Conservation (phyloP, 1,284 basidiomycete genomes). For the Schizopora paradoxa region DNA sequence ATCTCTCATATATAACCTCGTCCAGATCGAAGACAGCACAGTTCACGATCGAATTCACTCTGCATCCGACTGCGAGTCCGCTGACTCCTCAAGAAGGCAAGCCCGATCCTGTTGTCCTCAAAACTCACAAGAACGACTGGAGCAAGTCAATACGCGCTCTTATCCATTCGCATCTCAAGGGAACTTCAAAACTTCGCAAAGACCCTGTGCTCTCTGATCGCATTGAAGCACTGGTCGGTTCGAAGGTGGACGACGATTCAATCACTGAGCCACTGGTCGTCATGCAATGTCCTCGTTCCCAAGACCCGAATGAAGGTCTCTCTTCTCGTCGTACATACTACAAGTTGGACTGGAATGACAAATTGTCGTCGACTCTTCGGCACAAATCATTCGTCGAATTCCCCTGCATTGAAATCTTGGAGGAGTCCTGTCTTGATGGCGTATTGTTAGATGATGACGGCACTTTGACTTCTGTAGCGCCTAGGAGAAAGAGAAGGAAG, state of each 20-base stretch:
- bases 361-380: constrained; percentile 46
- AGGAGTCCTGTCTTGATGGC: constrained; percentile 52
- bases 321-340: constrained; percentile 44
- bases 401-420: constrained; percentile 72
- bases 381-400: constrained; percentile 74
- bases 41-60: constrained; percentile 68
- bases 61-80: constrained; percentile 45
- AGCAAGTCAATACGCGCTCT: constrained; percentile 45
- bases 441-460: constrained; percentile 50
- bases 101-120: constrained; percentile 39
- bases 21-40: constrained; percentile 59
- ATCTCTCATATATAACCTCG: constrained; percentile 11
- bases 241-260: too few species aligned
- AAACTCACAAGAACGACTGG: constrained; percentile 59
- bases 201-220: constrained; percentile 18
- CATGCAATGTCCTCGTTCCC: constrained; percentile 25
- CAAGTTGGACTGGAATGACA: constrained; percentile 45
- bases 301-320: constrained; percentile 19
- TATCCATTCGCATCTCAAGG: constrained; percentile 40
- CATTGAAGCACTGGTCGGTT: constrained; percentile 1
- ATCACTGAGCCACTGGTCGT: constrained; percentile 16
- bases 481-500: constrained; percentile 48
- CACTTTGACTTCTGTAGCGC: constrained; percentile 30
- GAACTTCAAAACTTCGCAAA: constrained; percentile 36
- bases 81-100: constrained; percentile 35